A percentile compares a stretch with the other conserved stretches of the same genome.
Conservation (phyloP, 768 basidiomycete genomes). For the Kwoniella mangroviensis region DNA sequence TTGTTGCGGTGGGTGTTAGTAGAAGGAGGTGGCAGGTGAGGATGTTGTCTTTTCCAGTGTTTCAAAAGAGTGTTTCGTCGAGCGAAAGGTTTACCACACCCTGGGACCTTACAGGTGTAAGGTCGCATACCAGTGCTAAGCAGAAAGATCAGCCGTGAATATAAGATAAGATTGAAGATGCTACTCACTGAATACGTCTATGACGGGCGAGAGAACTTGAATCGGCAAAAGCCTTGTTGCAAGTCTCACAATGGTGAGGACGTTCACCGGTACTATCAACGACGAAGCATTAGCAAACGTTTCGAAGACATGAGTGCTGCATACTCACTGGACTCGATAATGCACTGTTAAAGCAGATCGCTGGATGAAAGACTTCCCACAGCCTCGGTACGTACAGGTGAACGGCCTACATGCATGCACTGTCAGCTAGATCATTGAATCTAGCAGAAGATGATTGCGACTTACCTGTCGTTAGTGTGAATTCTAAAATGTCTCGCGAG, state of each 20-base stretch:
- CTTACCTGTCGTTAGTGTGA: conserved; percentile 60
- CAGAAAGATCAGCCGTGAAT: conserved; percentile 11
- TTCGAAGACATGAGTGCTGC: conserved; percentile 1
- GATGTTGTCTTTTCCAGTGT: conserved; percentile 57
- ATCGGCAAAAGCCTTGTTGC: conserved; percentile 58
- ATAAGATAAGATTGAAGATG: not conserved
- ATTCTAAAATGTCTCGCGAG: conserved; percentile 59
- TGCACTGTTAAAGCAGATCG: conserved; percentile 57
- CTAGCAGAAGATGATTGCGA: not conserved
- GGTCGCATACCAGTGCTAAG: conserved; percentile 59
- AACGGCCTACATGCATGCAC: conserved; percentile 44
- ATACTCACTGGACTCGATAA: conserved; percentile 55
- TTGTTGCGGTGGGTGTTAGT: conserved; percentile 22
- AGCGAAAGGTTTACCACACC: conserved; percentile 56
- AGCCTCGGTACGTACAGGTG: conserved; percentile 38
- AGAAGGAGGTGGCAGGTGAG: conserved; percentile 40
- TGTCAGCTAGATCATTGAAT: not conserved
- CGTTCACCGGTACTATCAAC: conserved; percentile 57
- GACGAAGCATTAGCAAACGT: not conserved
- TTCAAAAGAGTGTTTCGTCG: conserved; percentile 59
- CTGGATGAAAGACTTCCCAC: conserved; percentile 53
- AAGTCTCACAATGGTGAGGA: conserved; percentile 57
- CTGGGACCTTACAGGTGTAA: conserved; percentile 51
- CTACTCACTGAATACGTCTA: conserved; percentile 52
- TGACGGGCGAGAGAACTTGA: conserved; percentile 58